A percentile compares a stretch with the other conserved stretches of the same genome.
These are phyloP conservation scores for Emergomyces pasteurianus DNA, from an alignment of 2,329 filamentous ascomycete genomes.

Conservation along the genomic window DNA sequence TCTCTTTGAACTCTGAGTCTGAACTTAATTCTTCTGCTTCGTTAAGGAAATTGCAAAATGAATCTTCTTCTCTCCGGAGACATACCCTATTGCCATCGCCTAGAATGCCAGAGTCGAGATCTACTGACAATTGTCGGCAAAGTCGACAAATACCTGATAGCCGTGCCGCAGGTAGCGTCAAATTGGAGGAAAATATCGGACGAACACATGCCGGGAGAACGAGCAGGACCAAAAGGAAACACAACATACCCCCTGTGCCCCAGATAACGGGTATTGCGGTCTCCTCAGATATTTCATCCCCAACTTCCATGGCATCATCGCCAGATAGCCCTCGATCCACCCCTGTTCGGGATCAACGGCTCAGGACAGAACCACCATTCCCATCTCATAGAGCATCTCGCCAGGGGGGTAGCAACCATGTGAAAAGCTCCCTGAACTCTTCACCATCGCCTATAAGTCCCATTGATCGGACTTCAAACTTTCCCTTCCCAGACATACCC, in stretches of 20 bases:
- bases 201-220: background rate
- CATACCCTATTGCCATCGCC: background rate
- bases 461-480: background rate
- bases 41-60: background rate
- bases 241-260: background rate
- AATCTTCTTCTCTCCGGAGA: background rate
- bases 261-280: background rate
- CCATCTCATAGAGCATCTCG: background rate
- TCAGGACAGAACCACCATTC: background rate
- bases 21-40: slow-evolving; percentile 1
- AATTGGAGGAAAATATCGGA: background rate
- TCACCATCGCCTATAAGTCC: background rate
- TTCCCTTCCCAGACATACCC: background rate
- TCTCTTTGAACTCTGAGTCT: background rate
- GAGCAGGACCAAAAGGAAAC: background rate
- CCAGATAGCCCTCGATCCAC: background rate
- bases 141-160: background rate
- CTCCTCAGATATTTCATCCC: background rate
- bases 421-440: background rate
- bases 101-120: background rate
- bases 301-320: background rate
- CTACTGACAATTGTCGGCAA: background rate
- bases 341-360: background rate
- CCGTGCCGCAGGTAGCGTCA: background rate
- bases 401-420: no score